A percentile compares a stretch with the other conserved stretches of the same genome.
Evolutionary conservation across 2,329 filamentous ascomycete species (phyloP).

Genomic region (Epichloe typhina): DNA sequence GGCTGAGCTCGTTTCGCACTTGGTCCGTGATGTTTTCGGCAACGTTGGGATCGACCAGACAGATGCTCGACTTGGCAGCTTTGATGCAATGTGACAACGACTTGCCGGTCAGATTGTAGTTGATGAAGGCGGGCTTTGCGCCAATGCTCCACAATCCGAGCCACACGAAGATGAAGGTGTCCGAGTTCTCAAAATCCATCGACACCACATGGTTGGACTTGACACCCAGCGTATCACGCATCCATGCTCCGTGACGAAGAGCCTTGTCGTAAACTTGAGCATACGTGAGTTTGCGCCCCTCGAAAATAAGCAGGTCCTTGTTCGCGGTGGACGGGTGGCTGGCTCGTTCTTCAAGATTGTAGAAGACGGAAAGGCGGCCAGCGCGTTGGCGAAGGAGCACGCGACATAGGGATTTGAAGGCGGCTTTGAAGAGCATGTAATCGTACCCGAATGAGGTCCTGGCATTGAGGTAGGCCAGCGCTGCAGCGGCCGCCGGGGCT

Average conservation of each 20-base stretch:
- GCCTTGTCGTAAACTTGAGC: constrained; percentile 58
- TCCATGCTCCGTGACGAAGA: constrained; percentile 63
- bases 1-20: constrained; percentile 34
- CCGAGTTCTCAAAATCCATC: constrained; percentile 68
- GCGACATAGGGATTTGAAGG: constrained; percentile 31
- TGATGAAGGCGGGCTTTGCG: constrained; percentile 73
- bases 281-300: constrained; percentile 59
- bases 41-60: constrained; percentile 55
- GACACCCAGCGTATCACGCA: constrained; percentile 50
- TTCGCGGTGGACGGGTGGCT: constrained; percentile 35
- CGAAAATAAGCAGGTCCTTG: constrained; percentile 50
- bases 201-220: constrained; percentile 65
- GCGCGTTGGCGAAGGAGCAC: constrained; percentile 34
- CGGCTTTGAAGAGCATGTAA: constrained; percentile 40
- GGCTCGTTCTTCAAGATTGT: constrained; percentile 57
- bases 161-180: constrained; percentile 63
- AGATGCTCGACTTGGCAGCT: constrained; percentile 50
- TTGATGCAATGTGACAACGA: constrained; percentile 62
- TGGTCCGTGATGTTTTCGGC: constrained; percentile 43
- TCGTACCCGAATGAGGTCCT: constrained; percentile 56
- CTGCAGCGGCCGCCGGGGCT: constrained; percentile 49
- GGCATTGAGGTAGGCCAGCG: constrained; percentile 68
- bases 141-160: constrained; percentile 74
- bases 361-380: constrained; percentile 60
- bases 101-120: constrained; percentile 66